Percentiles rank a stretch among this genome's conserved stretches.
Evolutionary conservation across 2,329 filamentous ascomycete genomes (phyloP).

Genomic region (Dactylellina haptotyla): DNA sequence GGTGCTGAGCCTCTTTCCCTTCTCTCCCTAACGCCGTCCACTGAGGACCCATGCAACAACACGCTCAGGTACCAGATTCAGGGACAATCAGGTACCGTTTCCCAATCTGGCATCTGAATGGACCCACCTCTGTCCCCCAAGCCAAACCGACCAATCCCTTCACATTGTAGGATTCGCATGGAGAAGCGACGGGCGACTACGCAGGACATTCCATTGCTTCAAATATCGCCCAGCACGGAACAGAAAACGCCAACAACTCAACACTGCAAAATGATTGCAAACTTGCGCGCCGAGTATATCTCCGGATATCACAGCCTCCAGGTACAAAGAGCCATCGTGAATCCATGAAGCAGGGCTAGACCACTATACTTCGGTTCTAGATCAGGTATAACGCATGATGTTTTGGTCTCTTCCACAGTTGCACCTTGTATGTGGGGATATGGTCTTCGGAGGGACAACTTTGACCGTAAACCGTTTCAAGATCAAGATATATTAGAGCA

Average conservation of each 20-base stretch:
- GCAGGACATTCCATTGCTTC: background rate
- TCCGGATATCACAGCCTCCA: no score
- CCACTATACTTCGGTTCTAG: no score
- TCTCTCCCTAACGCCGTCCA: conserved; percentile 29
- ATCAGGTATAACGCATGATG: background rate
- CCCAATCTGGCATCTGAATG: conserved; percentile 39
- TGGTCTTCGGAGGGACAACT: background rate
- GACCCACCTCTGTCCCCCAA: background rate
- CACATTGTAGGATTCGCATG: background rate
- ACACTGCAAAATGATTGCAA: no score
- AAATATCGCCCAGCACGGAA: background rate
- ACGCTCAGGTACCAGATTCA: conserved; percentile 40
- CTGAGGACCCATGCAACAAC: conserved; percentile 42
- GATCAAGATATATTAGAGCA: background rate
- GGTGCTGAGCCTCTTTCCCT: conserved; percentile 41
- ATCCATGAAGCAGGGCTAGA: no score
- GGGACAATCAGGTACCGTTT: conserved; percentile 53
- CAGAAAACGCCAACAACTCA: background rate
- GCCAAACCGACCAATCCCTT: conserved; percentile 11
- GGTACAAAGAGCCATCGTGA: no score
- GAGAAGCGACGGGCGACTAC: background rate
- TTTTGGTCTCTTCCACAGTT: background rate
- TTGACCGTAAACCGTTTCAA: background rate
- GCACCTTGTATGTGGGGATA: background rate
- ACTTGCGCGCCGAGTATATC: no score